Percentiles rank a stretch among this genome's conserved stretches.
These are phyloP conservation scores for Fusarium liriodendri DNA, from an alignment of 2,329 filamentous ascomycete species.

Conservation along the genomic window DNA sequence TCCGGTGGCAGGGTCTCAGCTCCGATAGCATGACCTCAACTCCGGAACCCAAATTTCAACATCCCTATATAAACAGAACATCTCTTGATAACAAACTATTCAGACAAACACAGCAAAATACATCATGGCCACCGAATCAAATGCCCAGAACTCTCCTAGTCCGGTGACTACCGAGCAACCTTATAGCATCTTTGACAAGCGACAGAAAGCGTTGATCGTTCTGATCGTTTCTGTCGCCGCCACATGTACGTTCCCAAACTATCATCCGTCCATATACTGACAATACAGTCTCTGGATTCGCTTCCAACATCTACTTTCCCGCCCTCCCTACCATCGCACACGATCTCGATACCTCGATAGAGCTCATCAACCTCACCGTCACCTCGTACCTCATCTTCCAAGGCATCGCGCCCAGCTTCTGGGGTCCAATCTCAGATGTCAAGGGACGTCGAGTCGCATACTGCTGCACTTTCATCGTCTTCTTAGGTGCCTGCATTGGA, in stretches of 20 bases:
- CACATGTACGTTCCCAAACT: conserved; percentile 54
- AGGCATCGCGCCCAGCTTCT: conserved; percentile 63
- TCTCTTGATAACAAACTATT: neutral
- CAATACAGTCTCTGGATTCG: conserved; percentile 52
- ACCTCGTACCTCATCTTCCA: conserved; percentile 65
- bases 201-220: conserved; percentile 61
- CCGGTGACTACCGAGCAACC: conserved; percentile 40
- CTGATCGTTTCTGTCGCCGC: conserved; percentile 60
- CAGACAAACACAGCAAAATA: neutral
- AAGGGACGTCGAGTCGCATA: conserved; percentile 59
- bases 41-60: neutral
- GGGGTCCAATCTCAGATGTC: conserved; percentile 61
- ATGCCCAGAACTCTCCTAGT: neutral
- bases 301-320: conserved; percentile 62
- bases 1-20: neutral
- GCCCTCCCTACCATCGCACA: conserved; percentile 57
- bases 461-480: conserved; percentile 58
- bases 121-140: neutral
- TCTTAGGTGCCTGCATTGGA: conserved; percentile 58
- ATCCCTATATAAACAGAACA: neutral
- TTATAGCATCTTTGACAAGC: conserved; percentile 62
- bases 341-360: conserved; percentile 54
- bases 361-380: conserved; percentile 56
- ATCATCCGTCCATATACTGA: conserved; percentile 4
- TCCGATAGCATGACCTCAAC: neutral